Base-by-base conservation (phyloP, 106 monocot species). In the Alisma plantagoaquatica region DNA sequence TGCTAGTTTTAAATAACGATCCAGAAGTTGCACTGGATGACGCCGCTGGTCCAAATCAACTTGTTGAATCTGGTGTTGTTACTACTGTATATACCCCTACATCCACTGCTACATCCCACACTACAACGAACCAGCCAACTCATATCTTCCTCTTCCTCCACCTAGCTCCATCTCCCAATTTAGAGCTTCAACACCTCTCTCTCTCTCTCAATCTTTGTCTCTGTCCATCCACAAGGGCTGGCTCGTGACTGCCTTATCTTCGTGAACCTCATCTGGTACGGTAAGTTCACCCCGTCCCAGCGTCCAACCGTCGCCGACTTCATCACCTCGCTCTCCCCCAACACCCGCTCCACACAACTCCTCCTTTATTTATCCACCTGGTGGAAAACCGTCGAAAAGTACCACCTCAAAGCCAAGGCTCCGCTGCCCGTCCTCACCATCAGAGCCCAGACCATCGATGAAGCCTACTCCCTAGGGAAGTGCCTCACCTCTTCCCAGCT, bases 251-350 rank as follows among this genome's bases (percentile, higher is more conserved):
- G 29, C 52, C 31, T 31, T n/a, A n/a, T n/a, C n/a, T n/a, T n/a
- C n/a, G n/a, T n/a, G n/a, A n/a, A n/a, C n/a, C n/a, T n/a, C n/a
- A n/a, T n/a, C n/a, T n/a, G n/a, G n/a, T n/a, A n/a, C n/a, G n/a
- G n/a, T n/a, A n/a, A n/a, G n/a, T n/a, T n/a, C n/a, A n/a, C n/a
- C n/a, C n/a, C n/a, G n/a, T n/a, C n/a, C n/a, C n/a, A n/a, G n/a
- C 70, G 71, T 43, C 29, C 83, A 43, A 51, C 69, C 49, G 29
- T 78, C 54, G 33, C 71, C 31, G 83, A 83, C 33, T 78, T 83
- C 78, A 3, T 83, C 63, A 46, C 27, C 12, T 83, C 77, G 58
- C 62, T 78, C 30, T 53, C 67, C 29, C 10, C 74, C 48, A 6
- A 46, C n/a, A n/a, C n/a, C 57, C 8, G 14, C 47, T 2, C 67